These are phyloP conservation scores for Trypanosoma theileri DNA, from an alignment of 208 protist species.

Conservation along the genomic window DNA sequence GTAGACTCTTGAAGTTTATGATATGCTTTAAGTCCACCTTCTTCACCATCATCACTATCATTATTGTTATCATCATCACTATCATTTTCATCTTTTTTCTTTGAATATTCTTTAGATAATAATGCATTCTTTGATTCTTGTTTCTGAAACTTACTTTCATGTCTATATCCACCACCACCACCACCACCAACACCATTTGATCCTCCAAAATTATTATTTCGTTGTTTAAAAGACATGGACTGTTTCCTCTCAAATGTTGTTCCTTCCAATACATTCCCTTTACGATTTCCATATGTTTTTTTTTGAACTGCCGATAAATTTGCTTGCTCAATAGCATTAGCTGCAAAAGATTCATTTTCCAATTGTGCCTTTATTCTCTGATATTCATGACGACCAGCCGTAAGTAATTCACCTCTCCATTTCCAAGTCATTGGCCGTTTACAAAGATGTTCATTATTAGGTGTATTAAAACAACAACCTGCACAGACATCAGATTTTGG, in stretches of 20 bases:
- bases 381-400: slow-evolving; percentile 94
- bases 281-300: slow-evolving; percentile 90
- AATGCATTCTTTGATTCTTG: slow-evolving; percentile 69
- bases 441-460: slow-evolving; percentile 93
- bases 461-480: slow-evolving; percentile 96
- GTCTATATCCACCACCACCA: slow-evolving; percentile 63
- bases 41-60: slow-evolving; percentile 48
- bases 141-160: slow-evolving; percentile 56
- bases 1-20: slow-evolving; percentile 90
- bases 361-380: slow-evolving; percentile 95
- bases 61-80: slow-evolving; percentile 28
- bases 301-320: slow-evolving; percentile 88
- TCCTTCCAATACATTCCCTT: slow-evolving; percentile 89
- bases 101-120: slow-evolving; percentile 42
- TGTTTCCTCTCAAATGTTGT: slow-evolving; percentile 80
- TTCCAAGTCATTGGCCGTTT: slow-evolving; percentile 98
- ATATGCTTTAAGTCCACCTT: slow-evolving; percentile 64
- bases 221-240: slow-evolving; percentile 31
- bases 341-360: slow-evolving; percentile 94
- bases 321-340: slow-evolving; percentile 73
- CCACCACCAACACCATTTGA: slow-evolving; percentile 24
- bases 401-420: slow-evolving; percentile 98
- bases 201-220: slow-evolving; percentile 31
- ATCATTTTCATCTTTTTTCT: slow-evolving; percentile 13
- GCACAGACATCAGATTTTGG: slow-evolving; percentile 96